phyloP scores from a whole-genome alignment of 2,329 filamentous ascomycete genomes.

The Paecilomyces fulvus region DNA sequence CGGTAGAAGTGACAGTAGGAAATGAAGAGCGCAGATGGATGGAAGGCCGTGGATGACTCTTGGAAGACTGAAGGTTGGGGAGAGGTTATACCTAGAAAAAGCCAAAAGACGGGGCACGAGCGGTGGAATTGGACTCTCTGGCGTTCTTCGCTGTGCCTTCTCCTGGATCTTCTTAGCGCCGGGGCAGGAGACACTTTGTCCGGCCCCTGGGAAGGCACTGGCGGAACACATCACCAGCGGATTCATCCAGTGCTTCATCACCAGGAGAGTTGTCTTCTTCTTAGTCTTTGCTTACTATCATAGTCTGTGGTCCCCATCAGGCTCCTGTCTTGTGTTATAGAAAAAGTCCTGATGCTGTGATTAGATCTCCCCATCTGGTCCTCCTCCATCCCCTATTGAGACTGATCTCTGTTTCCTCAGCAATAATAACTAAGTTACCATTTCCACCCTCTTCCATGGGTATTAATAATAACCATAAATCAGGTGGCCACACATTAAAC shows the following conservation, averaged over 20 bases:
- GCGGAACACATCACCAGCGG: constrained; percentile 4
- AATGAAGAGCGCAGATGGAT: not conserved
- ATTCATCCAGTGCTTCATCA: not conserved
- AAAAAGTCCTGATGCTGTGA: not conserved
- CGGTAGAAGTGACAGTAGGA: not conserved
- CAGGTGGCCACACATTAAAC: too few relatives aligned
- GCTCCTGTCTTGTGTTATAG: not conserved
- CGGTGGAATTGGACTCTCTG: not conserved
- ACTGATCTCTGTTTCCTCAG: too few relatives aligned
- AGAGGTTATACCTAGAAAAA: not conserved
- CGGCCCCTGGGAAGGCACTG: constrained; percentile 14
- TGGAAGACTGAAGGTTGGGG: not conserved
- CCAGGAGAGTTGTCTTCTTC: not conserved
- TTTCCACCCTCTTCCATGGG: too few relatives aligned
- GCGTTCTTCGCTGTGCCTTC: constrained; percentile 2
- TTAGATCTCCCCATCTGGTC: not conserved
- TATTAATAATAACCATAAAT: too few relatives aligned
- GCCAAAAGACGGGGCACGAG: not conserved
- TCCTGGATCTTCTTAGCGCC: constrained; percentile 4
- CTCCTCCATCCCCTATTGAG: not conserved
- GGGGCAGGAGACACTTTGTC: constrained; percentile 5
- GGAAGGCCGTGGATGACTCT: not conserved
- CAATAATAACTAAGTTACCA: too few relatives aligned
- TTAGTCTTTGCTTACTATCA: not conserved
- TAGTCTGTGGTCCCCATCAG: not conserved